A percentile compares a stretch with the other conserved stretches of the same genome.
These are phyloP conservation scores for Penicillium taxi DNA, from an alignment of 495 filamentous ascomycete species.

Conservation along the genomic window DNA sequence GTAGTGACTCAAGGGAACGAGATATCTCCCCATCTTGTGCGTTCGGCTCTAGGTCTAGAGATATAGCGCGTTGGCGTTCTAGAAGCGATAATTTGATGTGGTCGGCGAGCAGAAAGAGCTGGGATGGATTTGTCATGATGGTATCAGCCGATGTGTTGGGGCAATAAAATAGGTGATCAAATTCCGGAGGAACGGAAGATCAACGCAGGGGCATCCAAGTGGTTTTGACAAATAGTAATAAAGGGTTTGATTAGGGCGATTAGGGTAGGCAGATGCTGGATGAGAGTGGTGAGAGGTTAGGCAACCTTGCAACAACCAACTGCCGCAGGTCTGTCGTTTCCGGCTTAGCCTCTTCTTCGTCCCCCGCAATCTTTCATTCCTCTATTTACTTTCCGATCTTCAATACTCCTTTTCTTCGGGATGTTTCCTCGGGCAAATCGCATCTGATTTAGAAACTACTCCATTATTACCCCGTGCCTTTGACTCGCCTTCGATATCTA, in stretches of 20 bases:
- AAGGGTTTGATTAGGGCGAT: no score
- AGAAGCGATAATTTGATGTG: constrained; percentile 52
- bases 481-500: constrained; percentile 20
- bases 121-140: constrained; percentile 51
- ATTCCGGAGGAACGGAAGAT: constrained; percentile 1
- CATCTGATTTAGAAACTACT: no score
- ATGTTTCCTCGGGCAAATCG: no score
- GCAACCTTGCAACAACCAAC: no score
- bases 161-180: constrained; percentile 1
- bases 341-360: constrained; percentile 12
- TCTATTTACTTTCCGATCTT: no score
- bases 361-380: constrained; percentile 16
- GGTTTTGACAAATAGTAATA: not conserved
- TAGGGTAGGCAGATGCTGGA: constrained; percentile 7
- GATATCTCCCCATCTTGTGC: constrained; percentile 86
- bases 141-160: constrained; percentile 4
- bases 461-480: constrained; percentile 13
- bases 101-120: constrained; percentile 48
- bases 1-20: constrained; percentile 75
- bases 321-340: constrained; percentile 24
- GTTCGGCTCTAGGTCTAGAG: constrained; percentile 74
- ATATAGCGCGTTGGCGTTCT: constrained; percentile 84
- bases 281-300: constrained; percentile 5
- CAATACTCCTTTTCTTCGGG: no score
- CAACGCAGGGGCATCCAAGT: not conserved